A percentile compares a stretch with the other conserved stretches of the same genome.
These are phyloP conservation scores for Nephromyces sp. DNA, from an alignment of 169 alveolate species.

Conservation along the genomic window DNA sequence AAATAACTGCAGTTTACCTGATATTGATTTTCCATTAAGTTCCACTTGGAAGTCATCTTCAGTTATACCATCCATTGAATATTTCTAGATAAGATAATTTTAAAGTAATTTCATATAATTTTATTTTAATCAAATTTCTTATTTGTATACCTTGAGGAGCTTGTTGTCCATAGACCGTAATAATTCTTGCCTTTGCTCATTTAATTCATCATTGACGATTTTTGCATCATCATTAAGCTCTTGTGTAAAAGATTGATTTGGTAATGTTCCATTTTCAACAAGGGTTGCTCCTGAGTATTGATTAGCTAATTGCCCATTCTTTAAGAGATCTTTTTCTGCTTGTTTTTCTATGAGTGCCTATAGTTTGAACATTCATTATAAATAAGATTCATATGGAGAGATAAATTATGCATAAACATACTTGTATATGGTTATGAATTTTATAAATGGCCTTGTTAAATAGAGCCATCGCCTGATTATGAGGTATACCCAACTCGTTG, in stretches of 20 bases:
- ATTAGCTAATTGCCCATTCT: background rate
- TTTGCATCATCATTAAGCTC: constrained; percentile 28
- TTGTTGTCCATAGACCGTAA: constrained; percentile 14
- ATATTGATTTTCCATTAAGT: background rate
- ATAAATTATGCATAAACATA: background rate
- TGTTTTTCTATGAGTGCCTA: background rate
- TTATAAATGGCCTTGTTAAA: constrained; percentile 38
- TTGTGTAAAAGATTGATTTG: constrained; percentile 4
- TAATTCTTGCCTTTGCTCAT: constrained; percentile 13
- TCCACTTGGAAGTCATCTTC: constrained; percentile 7
- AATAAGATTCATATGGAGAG: background rate
- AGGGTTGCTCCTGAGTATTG: constrained; percentile 4
- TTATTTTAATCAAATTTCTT: background rate
- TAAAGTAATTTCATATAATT: background rate
- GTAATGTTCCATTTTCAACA: constrained; percentile 4
- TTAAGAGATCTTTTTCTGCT: constrained; percentile 9
- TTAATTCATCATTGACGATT: constrained; percentile 14
- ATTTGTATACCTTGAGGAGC: constrained; percentile 20
- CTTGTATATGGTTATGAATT: constrained; percentile 6
- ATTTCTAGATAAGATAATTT: background rate
- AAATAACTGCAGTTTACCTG: too few relatives aligned
- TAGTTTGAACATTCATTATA: background rate
- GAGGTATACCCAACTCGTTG: constrained; percentile 36
- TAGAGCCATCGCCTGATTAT: constrained; percentile 40
- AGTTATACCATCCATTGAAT: constrained; percentile 8